Evolutionary conservation across 148 eudicot species (phyloP).

Genomic region (Fagopyrum tataricum): DNA sequence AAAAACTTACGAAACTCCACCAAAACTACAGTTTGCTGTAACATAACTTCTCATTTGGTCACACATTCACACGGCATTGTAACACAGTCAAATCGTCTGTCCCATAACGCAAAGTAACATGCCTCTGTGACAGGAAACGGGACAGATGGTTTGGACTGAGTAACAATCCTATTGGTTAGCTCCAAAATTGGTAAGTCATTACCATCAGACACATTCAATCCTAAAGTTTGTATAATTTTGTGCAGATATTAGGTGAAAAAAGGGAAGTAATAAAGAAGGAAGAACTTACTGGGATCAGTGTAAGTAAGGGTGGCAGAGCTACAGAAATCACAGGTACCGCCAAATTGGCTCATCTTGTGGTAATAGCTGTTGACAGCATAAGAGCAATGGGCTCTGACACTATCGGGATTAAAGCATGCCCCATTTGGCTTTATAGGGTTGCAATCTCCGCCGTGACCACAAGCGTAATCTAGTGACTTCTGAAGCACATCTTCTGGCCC

Average conservation of each 20-base stretch:
- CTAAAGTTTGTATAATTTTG: background rate
- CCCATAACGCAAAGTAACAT: too few species aligned
- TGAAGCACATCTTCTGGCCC: constrained; percentile 6
- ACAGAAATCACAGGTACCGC: constrained; percentile 7
- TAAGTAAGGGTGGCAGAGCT: background rate
- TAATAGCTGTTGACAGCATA: constrained; percentile 12
- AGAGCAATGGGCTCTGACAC: constrained; percentile 10
- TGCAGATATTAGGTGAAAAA: background rate
- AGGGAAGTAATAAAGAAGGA: too few species aligned
- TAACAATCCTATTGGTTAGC: background rate
- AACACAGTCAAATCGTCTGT: too few species aligned
- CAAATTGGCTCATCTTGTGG: background rate
- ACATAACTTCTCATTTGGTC: too few species aligned
- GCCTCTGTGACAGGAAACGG: too few species aligned
- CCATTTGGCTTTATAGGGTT: constrained; percentile 1
- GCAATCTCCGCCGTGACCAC: constrained; percentile 7
- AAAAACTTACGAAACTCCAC: background rate
- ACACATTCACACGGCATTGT: too few species aligned
- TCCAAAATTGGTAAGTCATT: background rate
- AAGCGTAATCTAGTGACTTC: constrained; percentile 9
- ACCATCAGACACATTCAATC: background rate
- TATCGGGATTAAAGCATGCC: constrained; percentile 1
- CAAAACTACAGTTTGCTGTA: background rate
- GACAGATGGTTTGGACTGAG: background rate
- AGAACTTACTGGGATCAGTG: constrained; percentile 9